Conservation (phyloP, 768 basidiomycete species). For the Mycena amicta region DNA sequence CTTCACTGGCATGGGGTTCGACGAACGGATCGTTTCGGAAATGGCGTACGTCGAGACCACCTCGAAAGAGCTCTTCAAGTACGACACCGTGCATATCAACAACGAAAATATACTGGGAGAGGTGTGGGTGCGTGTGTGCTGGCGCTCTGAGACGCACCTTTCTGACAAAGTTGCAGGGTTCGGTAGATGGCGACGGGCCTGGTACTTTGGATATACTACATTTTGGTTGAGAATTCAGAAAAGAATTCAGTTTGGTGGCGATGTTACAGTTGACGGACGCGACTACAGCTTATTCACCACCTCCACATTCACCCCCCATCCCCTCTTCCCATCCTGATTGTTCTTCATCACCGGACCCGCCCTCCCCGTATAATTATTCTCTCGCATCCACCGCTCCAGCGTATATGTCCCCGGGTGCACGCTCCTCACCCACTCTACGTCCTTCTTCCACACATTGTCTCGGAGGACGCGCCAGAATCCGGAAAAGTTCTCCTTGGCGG, state of each 20-base stretch:
- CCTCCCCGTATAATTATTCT: slow-evolving; percentile 27
- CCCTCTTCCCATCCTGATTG: slow-evolving; percentile 1
- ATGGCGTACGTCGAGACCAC: neutral
- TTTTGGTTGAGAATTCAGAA: too few species aligned
- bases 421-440: slow-evolving; percentile 36
- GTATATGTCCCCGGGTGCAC: slow-evolving; percentile 31
- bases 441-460: slow-evolving; percentile 34
- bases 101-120: neutral
- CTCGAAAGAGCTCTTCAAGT: too few species aligned
- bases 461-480: slow-evolving; percentile 36
- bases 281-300: neutral
- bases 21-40: neutral
- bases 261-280: too few species aligned
- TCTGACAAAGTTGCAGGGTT: too few species aligned
- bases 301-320: neutral
- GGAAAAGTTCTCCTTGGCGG: slow-evolving; percentile 29
- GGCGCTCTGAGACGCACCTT: too few species aligned
- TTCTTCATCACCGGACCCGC: slow-evolving; percentile 6
- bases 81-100: neutral
- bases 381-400: slow-evolving; percentile 37
- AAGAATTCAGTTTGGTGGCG: too few species aligned
- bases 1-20: too few species aligned
- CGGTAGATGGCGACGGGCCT: too few species aligned
- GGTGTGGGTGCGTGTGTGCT: too few species aligned
- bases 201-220: too few species aligned